Evolutionary conservation across 176 grass and related monocot genomes (phyloP).

Genomic region (Oryza brachyantha): DNA sequence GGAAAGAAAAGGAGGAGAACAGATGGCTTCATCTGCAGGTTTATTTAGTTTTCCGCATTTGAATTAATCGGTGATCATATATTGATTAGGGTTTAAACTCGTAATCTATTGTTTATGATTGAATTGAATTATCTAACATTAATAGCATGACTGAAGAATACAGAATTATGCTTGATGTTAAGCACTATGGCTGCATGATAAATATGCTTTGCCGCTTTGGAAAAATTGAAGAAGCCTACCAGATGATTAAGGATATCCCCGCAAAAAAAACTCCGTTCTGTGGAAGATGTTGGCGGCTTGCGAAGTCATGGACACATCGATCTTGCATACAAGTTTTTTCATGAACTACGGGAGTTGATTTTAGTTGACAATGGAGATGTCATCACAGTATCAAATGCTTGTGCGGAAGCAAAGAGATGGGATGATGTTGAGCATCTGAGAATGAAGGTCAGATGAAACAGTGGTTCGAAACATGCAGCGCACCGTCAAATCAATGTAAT

Average conservation of each 20-base stretch:
- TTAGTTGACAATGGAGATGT: slow-evolving; percentile 31
- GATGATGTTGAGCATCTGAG: slow-evolving; percentile 56
- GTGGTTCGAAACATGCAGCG: slow-evolving; percentile 39
- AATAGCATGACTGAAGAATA: slow-evolving; percentile 50
- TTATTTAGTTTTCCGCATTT: no score
- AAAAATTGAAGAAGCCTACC: slow-evolving; percentile 58
- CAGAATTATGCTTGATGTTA: slow-evolving; percentile 54
- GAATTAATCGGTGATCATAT: no score
- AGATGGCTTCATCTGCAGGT: no score
- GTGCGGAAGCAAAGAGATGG: slow-evolving; percentile 70
- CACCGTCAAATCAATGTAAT: slow-evolving; percentile 45
- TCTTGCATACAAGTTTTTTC: slow-evolving; percentile 29
- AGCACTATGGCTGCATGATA: slow-evolving; percentile 80
- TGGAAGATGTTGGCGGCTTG: slow-evolving; percentile 82
- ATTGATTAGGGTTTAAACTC: no score
- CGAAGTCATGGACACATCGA: slow-evolving; percentile 31
- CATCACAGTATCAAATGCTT: slow-evolving; percentile 59
- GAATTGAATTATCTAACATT: no score
- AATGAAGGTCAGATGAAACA: slow-evolving; percentile 24
- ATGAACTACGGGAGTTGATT: slow-evolving; percentile 22
- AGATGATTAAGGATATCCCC: slow-evolving; percentile 53
- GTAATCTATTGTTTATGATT: no score
- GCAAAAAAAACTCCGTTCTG: slow-evolving; percentile 15
- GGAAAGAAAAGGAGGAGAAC: no score
- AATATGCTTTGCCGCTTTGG: slow-evolving; percentile 64